These are phyloP conservation scores for Cyberlindnera saturnus DNA, from an alignment of 805 yeast genomes.

Conservation along the genomic window DNA sequence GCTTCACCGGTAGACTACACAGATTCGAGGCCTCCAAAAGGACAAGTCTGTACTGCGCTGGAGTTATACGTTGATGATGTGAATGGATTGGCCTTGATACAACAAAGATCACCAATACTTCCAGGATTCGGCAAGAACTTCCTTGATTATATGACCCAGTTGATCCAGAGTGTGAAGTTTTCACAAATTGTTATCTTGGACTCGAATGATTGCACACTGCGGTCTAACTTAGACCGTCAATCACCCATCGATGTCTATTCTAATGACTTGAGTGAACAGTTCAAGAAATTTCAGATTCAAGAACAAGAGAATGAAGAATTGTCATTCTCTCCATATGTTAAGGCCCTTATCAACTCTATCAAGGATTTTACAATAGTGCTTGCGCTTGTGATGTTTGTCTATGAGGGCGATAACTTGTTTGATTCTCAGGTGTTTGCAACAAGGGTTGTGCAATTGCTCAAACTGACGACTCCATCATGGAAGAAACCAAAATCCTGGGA, in stretches of 20 bases:
- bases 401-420: slow-evolving; percentile 82
- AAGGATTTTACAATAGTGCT: slow-evolving; percentile 20
- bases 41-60: slow-evolving; percentile 47
- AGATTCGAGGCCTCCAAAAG: slow-evolving; percentile 1
- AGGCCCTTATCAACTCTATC: slow-evolving; percentile 8
- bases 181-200: slow-evolving; percentile 51
- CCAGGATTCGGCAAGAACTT: slow-evolving; percentile 52
- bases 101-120: slow-evolving; percentile 80
- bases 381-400: slow-evolving; percentile 57
- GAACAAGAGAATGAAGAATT: slow-evolving; percentile 3
- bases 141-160: slow-evolving; percentile 46
- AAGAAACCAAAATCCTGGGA: slow-evolving; percentile 72
- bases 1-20: slow-evolving; percentile 67
- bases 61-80: slow-evolving; percentile 51
- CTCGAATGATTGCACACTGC: slow-evolving; percentile 63
- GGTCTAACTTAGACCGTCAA: slow-evolving; percentile 1
- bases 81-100: slow-evolving; percentile 51
- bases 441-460: slow-evolving; percentile 27
- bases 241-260: slow-evolving; percentile 14
- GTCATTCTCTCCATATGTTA: slow-evolving; percentile 11
- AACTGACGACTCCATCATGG: slow-evolving; percentile 28
- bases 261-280: slow-evolving; percentile 12
- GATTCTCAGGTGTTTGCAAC: slow-evolving; percentile 58
- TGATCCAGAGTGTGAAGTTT: slow-evolving; percentile 36
- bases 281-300: slow-evolving; percentile 12